Evolutionary conservation across 176 grass and related monocot species (phyloP), one percentile per base, ranked within the genome.

Genomic region (Puya raimondii): DNA sequence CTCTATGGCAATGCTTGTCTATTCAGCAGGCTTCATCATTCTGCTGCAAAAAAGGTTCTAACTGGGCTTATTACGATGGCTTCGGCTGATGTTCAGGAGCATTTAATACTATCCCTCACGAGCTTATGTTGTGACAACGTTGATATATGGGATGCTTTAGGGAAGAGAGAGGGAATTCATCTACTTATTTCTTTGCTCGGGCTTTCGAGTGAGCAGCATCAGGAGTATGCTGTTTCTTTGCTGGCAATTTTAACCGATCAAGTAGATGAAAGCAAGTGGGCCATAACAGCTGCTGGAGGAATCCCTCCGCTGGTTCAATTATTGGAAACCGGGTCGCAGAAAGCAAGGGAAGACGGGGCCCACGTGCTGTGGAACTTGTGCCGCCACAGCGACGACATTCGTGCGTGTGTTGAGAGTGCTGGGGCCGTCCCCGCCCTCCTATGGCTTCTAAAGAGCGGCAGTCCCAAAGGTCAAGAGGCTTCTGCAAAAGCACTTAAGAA

Each of bases 231-330:
- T 64, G 89, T 97, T 87, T 84, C 84, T 1, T 80, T 97, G 52
- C 84, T 97, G 69, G 79, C 81, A 66, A 93, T 93, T 69, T 89
- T 97, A 79, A 97, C 89, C 59, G 84, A 93, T 74, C 74, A 90
- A 86, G 81, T 92, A 85, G 94, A 92, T 77, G 89, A 97, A 59
- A 93, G 94, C 76, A 97, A 92, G 69, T 92, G 94, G 89, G 94
- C 89, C 70, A 90, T 97, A 77, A 92, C 89, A 66, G 94, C 89
- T 92, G 94, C 94, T 81, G 94, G 94, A 64, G 94, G 89, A 53
- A 92, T 97, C 50, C 89, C 92, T 80, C 94, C 89, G 18, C 82
- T 97, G 73, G 94, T 97, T 9, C 89, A 90, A 72, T 68, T 92
- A 59, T 74, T 97, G 54, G 89, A 92, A 85, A 90, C 80, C 48